Evolutionary conservation across 2,329 filamentous ascomycete genomes (phyloP), one percentile per base, ranked within the genome.

Genomic region (Ophiostoma sp.): DNA sequence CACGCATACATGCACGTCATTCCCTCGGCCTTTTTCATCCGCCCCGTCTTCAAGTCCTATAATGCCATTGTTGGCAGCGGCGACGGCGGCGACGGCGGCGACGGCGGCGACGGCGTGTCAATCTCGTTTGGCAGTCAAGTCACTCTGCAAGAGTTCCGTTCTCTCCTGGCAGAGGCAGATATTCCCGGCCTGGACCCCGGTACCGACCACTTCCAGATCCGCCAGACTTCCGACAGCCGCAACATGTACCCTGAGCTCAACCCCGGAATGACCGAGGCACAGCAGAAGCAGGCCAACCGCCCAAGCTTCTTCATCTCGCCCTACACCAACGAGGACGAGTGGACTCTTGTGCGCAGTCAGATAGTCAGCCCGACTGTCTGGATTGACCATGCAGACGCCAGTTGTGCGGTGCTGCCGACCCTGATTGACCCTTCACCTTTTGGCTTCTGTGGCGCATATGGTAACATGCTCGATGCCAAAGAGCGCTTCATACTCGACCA

Each of bases 301-400:
- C 48, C 48, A 6, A 57, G 39, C 17, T 69, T 73, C 15, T 27
- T 68, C 11, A 60, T 73, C 44, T 48, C 66, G 20, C 67, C 68
- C 17, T 20, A n/a, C 8, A 39, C 62, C 20, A n/a, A 27, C 5
- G 41, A 72, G 20, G 33, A 27, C 27, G 65, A 69, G 35, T 73
- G 72, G 72, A 2, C 36, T 10, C 6, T 64, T 2, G 67, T 71
- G 31, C 48, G 66, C 44, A 11, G 23, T 13, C 66, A 68, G 31
- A 44, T 54, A n/a, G 36, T 70, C 35, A 41, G 44, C 5, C 66
- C 66, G 17, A 67, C 54, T 1, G 8, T 68, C 33, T 70, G 68
- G 68, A 39, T 70, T 2, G 11, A 20, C 4, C 36, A 35, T 31
- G 48, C 64, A 17, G 27, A 62, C 15, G 5, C 13, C 23, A 33